Evolutionary conservation across 441 rosid species (phyloP).

Genomic region (Euphorbia neoarborescens): DNA sequence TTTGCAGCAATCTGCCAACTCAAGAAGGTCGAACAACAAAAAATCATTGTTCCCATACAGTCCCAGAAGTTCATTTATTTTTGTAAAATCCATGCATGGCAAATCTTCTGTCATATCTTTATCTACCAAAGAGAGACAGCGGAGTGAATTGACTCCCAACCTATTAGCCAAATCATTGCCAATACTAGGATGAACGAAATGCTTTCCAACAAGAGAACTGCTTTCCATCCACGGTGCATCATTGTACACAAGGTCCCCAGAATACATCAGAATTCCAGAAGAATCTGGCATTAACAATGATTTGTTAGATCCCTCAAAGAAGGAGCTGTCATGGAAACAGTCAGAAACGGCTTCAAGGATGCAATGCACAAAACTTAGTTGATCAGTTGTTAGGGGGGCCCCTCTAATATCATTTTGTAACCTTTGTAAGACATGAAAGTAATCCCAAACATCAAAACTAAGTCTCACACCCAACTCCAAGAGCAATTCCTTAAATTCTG

Average conservation of each 20-base stretch:
- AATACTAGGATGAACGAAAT: slow-evolving; percentile 74
- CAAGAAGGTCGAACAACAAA: slow-evolving; percentile 87
- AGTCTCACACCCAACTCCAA: slow-evolving; percentile 74
- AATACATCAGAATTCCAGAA: slow-evolving; percentile 53
- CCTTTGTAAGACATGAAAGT: slow-evolving; percentile 59
- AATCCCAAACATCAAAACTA: slow-evolving; percentile 81
- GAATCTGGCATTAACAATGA: slow-evolving; percentile 70
- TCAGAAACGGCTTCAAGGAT: slow-evolving; percentile 90
- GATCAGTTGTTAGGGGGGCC: slow-evolving; percentile 57
- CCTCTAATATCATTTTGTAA: slow-evolving; percentile 66
- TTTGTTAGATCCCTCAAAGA: slow-evolving; percentile 44
- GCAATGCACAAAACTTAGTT: slow-evolving; percentile 65
- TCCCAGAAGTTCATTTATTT: slow-evolving; percentile 72
- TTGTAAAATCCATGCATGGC: slow-evolving; percentile 86
- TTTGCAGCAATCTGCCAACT: slow-evolving; percentile 95
- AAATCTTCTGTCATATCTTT: slow-evolving; percentile 81
- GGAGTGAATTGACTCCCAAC: slow-evolving; percentile 85
- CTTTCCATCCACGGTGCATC: slow-evolving; percentile 99
- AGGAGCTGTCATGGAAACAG: slow-evolving; percentile 48
- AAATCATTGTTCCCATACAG: slow-evolving; percentile 69
- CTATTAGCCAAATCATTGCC: slow-evolving; percentile 76
- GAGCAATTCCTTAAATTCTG: slow-evolving; percentile 73
- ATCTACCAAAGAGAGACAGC: slow-evolving; percentile 75
- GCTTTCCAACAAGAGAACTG: slow-evolving; percentile 54
- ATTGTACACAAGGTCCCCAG: slow-evolving; percentile 75